Percentiles rank a stretch among this genome's conserved stretches.
phyloP scores from a whole-genome alignment of 1,284 basidiomycete genomes.

The Tilletiopsis washingtonensis region DNA sequence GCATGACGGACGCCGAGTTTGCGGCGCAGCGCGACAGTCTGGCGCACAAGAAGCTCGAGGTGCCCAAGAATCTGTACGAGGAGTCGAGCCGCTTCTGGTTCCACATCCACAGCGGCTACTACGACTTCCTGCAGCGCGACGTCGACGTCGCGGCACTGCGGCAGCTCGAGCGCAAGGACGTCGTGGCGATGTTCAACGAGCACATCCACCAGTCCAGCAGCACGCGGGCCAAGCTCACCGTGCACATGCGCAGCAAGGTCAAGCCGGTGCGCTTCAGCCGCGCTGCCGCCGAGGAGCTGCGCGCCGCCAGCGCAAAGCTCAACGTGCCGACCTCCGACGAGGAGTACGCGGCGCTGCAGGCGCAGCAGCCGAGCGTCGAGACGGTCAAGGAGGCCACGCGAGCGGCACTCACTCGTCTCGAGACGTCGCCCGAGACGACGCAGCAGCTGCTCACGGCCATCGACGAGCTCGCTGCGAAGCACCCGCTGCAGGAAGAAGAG shows the following conservation, averaged over 20 bases:
- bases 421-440: constrained; percentile 50
- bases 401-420: constrained; percentile 54
- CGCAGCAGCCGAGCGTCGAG: constrained; percentile 53
- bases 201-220: constrained; percentile 54
- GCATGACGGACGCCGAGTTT: constrained; percentile 36
- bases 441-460: constrained; percentile 25
- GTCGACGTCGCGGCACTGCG: constrained; percentile 62
- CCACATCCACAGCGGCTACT: constrained; percentile 58
- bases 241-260: constrained; percentile 50
- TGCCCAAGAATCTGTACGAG: constrained; percentile 41
- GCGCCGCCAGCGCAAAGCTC: constrained; percentile 20
- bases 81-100: constrained; percentile 50
- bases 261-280: constrained; percentile 59
- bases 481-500: constrained; percentile 49
- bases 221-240: constrained; percentile 26
- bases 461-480: constrained; percentile 35
- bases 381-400: constrained; percentile 16
- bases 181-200: constrained; percentile 65
- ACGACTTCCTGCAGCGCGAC: constrained; percentile 53
- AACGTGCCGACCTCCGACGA: background rate
- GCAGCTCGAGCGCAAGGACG: constrained; percentile 65
- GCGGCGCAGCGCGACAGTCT: constrained; percentile 32
- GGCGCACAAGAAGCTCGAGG: constrained; percentile 42
- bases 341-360: constrained; percentile 51
- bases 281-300: constrained; percentile 61